phyloP scores from a whole-genome alignment of 2,329 filamentous ascomycete genomes.

The Torrubiellomyces zombiae region DNA sequence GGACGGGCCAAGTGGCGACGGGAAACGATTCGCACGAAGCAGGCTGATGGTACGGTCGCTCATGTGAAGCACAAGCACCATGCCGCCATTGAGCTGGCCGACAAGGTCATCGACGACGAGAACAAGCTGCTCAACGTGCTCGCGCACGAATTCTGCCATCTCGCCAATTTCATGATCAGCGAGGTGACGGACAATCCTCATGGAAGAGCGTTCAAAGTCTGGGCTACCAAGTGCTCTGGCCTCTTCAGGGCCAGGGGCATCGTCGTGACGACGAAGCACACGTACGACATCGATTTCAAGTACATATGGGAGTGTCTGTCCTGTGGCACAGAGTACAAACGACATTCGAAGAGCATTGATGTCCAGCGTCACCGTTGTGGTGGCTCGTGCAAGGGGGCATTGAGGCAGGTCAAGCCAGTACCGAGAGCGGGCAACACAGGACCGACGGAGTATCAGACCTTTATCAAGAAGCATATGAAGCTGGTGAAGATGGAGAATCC shows the following conservation, averaged over 20 bases:
- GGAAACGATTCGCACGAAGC: conserved; percentile 29
- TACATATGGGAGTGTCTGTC: conserved; percentile 66
- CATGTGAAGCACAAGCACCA: conserved; percentile 32
- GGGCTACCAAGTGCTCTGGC: conserved; percentile 39
- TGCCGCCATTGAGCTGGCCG: conserved; percentile 73
- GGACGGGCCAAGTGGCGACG: conserved; percentile 59
- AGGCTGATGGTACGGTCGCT: conserved; percentile 9
- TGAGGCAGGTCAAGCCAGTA: conserved; percentile 66
- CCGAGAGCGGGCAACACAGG: conserved; percentile 24
- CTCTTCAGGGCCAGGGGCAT: conserved; percentile 48
- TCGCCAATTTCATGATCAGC: conserved; percentile 80
- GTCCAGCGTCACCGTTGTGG: conserved; percentile 52
- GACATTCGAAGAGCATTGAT: conserved; percentile 78
- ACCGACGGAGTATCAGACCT: conserved; percentile 29
- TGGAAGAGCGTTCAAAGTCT: conserved; percentile 68
- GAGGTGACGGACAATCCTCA: conserved; percentile 63
- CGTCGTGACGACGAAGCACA: conserved; percentile 76
- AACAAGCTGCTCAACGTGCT: conserved; percentile 71
- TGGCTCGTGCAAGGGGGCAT: conserved; percentile 52
- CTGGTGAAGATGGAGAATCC: conserved; percentile 39
- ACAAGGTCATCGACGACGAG: conserved; percentile 70
- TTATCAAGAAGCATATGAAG: conserved; percentile 53
- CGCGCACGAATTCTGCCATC: conserved; percentile 93
- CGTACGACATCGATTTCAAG: conserved; percentile 81
- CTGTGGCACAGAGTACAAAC: conserved; percentile 59